Conservation (phyloP, 257 asterid genomes). For the Datura wrightii region DNA sequence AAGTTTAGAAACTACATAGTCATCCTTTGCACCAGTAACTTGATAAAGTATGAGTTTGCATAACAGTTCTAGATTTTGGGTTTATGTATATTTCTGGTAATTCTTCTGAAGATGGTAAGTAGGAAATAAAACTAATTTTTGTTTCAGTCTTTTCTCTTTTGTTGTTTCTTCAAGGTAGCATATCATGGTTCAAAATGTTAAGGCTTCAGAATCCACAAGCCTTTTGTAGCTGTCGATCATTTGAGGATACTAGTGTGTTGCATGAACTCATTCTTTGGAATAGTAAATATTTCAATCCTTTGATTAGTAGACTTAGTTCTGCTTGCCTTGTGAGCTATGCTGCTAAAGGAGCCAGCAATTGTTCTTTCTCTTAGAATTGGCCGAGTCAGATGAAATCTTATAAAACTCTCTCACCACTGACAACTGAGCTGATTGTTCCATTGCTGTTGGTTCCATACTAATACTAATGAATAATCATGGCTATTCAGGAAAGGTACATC, state of each 20-base stretch:
- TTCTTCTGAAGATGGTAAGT: background rate
- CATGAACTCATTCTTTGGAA: constrained; percentile 55
- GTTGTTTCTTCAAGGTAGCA: constrained; percentile 38
- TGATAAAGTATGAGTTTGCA: background rate
- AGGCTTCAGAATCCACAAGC: constrained; percentile 52
- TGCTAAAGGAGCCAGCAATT: constrained; percentile 49
- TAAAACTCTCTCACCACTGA: constrained; percentile 60
- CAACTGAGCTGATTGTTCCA: constrained; percentile 66
- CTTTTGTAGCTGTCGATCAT: constrained; percentile 48
- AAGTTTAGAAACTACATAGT: background rate
- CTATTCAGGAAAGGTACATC: background rate
- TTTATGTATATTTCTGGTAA: background rate
- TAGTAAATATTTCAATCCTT: constrained; percentile 43
- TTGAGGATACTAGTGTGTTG: constrained; percentile 47
- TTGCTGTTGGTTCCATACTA: constrained; percentile 54
- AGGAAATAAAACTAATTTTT: background rate
- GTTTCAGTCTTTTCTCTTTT: background rate
- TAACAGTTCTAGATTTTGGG: background rate
- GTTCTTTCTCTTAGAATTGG: constrained; percentile 48
- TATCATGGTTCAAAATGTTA: constrained; percentile 59
- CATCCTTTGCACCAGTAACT: background rate
- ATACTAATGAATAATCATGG: constrained; percentile 22
- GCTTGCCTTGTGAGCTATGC: constrained; percentile 42
- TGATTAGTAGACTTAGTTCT: constrained; percentile 40
- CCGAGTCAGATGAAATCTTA: constrained; percentile 53